phyloP scores from a whole-genome alignment of 73 alveolate species.

The Uronychia binucleata region DNA sequence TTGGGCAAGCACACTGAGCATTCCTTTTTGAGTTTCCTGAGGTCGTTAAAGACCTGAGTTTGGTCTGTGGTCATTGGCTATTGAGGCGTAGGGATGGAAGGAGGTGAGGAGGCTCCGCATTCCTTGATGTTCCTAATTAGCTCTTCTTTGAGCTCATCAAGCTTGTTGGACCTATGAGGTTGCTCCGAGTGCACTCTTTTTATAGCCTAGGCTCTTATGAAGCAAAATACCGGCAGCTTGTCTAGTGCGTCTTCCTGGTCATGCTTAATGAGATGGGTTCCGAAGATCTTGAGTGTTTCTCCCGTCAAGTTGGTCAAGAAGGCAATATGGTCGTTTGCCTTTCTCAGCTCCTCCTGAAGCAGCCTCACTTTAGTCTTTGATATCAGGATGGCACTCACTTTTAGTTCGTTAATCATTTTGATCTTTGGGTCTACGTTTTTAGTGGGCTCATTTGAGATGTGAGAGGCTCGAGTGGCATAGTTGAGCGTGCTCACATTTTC shows the following conservation, averaged over 20 bases:
- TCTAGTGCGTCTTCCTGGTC: background rate
- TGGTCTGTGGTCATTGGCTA: background rate
- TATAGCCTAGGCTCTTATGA: background rate
- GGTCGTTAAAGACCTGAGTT: background rate
- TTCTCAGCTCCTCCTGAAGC: constrained; percentile 41
- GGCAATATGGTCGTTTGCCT: constrained; percentile 55
- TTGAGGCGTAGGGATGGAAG: background rate
- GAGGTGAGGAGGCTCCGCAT: background rate
- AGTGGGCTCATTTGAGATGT: constrained; percentile 85
- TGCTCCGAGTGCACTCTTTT: constrained; percentile 27
- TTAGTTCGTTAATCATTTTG: constrained; percentile 60
- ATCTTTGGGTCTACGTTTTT: constrained; percentile 88
- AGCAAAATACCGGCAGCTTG: background rate
- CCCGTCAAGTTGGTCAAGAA: constrained; percentile 29
- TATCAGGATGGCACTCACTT: constrained; percentile 2
- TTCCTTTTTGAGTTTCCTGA: background rate
- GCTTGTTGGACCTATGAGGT: constrained; percentile 21
- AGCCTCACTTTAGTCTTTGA: constrained; percentile 15
- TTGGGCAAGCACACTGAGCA: background rate
- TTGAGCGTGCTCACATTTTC: constrained; percentile 88
- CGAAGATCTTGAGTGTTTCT: constrained; percentile 29
- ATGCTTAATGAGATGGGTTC: constrained; percentile 1
- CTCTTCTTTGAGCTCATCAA: constrained; percentile 4
- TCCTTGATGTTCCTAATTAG: background rate
- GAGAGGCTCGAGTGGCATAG: constrained; percentile 94